Evolutionary conservation across 805 yeast genomes (phyloP), one percentile per base, ranked within the genome.

Genomic region (Nakazawaea wickerhamii): DNA sequence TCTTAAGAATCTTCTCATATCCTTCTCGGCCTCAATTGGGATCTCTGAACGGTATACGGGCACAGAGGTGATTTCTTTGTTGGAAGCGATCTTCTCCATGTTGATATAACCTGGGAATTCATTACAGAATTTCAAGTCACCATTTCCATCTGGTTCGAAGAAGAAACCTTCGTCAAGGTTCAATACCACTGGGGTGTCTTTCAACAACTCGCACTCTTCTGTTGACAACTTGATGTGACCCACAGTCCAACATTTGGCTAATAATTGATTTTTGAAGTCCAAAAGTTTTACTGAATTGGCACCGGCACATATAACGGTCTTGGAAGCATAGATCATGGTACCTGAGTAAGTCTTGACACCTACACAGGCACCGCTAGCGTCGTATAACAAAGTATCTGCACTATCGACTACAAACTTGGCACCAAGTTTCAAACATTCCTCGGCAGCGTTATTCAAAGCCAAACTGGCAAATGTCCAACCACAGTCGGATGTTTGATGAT

Each of bases 201-300:
- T 65, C 20, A 64, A 45, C 11, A 42, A 30, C 6, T 38, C 33
- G 19, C 64, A 61, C 47, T 68, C 69, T 17, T 55, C 60, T 1
- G 55, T 58, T 4, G 61, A 49, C 5, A 68, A 45, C 48, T 59
- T 55, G 25, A 67, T 60, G 45, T 68, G 73, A 11, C 64, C 71
- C 23, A 68, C 64, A 10, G 71, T 60, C 65, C 67, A 67, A 35
- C 67, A 61, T 43, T 64, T 66, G 22, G 70, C 69, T 4, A 61
- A 43, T 10, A 67, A 47, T 40, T 65, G 71, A 4, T 56, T 57
- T 30, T 58, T 41, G 48, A 64, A 64, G 42, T 67, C 66, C 10
- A 65, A 38, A 21, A 68, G 43, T 36, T 55, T 56, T 23, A 53
- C 52, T 0, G 70, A 58, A n/a, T 54, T 54, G 3, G 73, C 72